These are phyloP conservation scores for Eucalyptus tenuipes DNA, from an alignment of 345 rosid species.

Conservation along the genomic window DNA sequence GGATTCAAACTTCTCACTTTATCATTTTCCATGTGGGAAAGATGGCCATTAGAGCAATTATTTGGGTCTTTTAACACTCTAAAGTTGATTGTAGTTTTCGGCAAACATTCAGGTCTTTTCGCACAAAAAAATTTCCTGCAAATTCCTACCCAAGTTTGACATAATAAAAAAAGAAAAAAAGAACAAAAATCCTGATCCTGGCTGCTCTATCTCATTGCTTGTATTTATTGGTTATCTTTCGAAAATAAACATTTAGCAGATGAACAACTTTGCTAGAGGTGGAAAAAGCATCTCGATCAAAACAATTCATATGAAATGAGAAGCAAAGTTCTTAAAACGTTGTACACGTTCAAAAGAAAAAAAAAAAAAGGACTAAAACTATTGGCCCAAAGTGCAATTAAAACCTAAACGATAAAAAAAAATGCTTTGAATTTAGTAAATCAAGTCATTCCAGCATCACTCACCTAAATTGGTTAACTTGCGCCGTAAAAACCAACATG, in stretches of 20 bases:
- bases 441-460: not conserved
- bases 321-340: not conserved
- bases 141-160: too few relatives aligned
- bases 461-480: not conserved
- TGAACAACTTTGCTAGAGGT: not conserved
- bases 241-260: not conserved
- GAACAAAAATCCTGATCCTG: too few relatives aligned
- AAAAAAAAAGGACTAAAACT: not conserved
- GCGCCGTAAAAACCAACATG: not conserved
- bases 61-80: too few relatives aligned
- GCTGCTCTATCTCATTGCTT: not conserved
- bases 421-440: not conserved
- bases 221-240: not conserved
- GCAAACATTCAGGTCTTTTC: too few relatives aligned
- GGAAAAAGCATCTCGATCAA: not conserved
- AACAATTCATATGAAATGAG: not conserved
- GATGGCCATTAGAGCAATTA: too few relatives aligned
- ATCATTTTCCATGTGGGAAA: accelerated
- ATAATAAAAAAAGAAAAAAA: too few relatives aligned
- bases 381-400: not conserved
- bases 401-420: not conserved
- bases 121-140: too few relatives aligned
- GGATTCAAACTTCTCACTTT: too few relatives aligned
- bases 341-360: not conserved
- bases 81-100: too few relatives aligned